These are phyloP conservation scores for Oryza rufipogon DNA, from an alignment of 176 grass and related monocot genomes.

Conservation along the genomic window DNA sequence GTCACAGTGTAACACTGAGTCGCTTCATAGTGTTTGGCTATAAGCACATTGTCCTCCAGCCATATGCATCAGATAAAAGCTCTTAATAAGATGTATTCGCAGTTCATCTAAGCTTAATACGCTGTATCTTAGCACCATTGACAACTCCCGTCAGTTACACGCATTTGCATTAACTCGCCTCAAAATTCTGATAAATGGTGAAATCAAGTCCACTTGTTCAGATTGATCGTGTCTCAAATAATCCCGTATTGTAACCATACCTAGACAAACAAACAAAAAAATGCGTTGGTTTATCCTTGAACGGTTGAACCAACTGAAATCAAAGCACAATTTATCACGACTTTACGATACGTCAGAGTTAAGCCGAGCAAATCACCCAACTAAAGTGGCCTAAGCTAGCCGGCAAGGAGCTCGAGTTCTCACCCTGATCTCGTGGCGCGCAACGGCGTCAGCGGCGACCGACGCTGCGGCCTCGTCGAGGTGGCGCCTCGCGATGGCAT, in stretches of 20 bases:
- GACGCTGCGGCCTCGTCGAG: slow-evolving; percentile 56
- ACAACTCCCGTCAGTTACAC: slow-evolving; percentile 5
- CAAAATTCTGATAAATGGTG: slow-evolving; percentile 4
- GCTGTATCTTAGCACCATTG: not conserved
- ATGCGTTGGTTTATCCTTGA: not conserved
- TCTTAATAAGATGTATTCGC: not conserved
- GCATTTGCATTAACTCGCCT: slow-evolving; percentile 16
- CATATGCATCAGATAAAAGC: slow-evolving; percentile 20
- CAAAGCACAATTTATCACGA: slow-evolving; percentile 18
- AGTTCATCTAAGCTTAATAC: not conserved
- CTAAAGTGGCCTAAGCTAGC: slow-evolving; percentile 5
- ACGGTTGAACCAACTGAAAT: not conserved
- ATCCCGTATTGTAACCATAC: not conserved
- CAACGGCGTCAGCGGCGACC: slow-evolving; percentile 63
- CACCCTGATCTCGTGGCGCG: slow-evolving; percentile 91
- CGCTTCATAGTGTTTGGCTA: not conserved
- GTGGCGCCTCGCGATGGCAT: slow-evolving; percentile 65
- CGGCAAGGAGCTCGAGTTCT: slow-evolving; percentile 18
- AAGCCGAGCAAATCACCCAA: not conserved
- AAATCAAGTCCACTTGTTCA: not conserved
- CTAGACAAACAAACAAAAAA: slow-evolving; percentile 11
- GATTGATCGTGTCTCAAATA: not conserved
- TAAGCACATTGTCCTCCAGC: not conserved
- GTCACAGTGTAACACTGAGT: not conserved
- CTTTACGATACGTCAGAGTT: not conserved